A percentile compares a stretch with the other conserved stretches of the same genome.
Conservation (phyloP, 1,284 basidiomycete genomes). For the Cryptococcus maquisensis region DNA sequence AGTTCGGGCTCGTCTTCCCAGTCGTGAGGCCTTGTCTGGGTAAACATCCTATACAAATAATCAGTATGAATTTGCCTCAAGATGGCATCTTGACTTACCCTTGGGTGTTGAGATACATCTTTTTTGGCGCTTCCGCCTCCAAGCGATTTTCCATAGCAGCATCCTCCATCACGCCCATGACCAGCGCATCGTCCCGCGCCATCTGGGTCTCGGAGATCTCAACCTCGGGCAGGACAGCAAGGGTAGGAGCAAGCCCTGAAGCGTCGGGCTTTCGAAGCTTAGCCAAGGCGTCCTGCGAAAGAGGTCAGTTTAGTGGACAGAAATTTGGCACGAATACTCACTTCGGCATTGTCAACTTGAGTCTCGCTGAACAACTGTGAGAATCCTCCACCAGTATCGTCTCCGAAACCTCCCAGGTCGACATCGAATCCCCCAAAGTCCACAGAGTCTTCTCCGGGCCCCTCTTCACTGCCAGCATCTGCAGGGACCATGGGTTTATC, state of each 20-base stretch:
- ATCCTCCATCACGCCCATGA: conserved; percentile 33
- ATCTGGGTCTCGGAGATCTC: conserved; percentile 38
- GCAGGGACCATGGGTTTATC: not conserved
- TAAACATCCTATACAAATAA: conserved; percentile 31
- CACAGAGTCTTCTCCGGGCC: not conserved
- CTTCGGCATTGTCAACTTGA: conserved; percentile 14
- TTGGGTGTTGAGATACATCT: conserved; percentile 37
- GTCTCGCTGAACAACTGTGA: conserved; percentile 43
- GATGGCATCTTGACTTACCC: conserved; percentile 25
- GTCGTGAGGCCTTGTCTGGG: conserved; percentile 35
- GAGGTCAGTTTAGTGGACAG: not conserved
- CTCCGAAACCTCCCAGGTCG: conserved; percentile 27
- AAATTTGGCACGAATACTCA: conserved; percentile 3
- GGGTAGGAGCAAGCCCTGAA: conserved; percentile 19
- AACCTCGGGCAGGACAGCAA: conserved; percentile 29
- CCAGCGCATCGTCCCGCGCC: conserved; percentile 37
- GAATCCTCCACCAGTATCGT: conserved; percentile 19
- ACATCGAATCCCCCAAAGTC: conserved; percentile 2
- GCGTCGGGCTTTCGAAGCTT: conserved; percentile 22
- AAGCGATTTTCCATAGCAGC: conserved; percentile 13
- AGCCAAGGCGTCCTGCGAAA: conserved; percentile 28
- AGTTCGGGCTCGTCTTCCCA: conserved; percentile 11
- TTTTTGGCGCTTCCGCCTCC: conserved; percentile 13
- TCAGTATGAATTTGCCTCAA: not conserved
- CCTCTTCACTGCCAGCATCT: not conserved